Evolutionary conservation across 1,139 yeast species (phyloP), one percentile per base, ranked within the genome.

Genomic region (Candida sanyaensis): DNA sequence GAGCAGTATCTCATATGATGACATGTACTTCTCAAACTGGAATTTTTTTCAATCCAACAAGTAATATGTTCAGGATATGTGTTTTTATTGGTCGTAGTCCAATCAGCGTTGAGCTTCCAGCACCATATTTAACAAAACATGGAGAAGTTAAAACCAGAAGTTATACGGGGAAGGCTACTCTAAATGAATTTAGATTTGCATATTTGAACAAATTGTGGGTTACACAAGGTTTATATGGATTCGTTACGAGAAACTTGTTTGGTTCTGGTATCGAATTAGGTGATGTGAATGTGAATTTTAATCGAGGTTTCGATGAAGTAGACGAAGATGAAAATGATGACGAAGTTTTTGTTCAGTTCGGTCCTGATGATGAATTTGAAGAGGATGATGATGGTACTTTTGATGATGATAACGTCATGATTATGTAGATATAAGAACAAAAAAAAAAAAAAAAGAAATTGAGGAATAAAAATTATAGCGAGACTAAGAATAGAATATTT

Each of bases 111-210:
- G 62, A 65, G 31, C 65, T 80, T 24, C 73, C 78, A 12, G 87
- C 88, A 0, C 93, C 93, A 2, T 87, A 86, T 58, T 67, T 87
- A 59, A 85, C 88, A 43, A 70, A 74, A 5, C 90, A 86, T 61
- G 95, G 95, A 28, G 93, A 87, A 61, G 78, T 84, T 9, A 86
- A 86, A 42, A 69, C 73, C 8, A 77, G 76, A 24, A 71, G 81
- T 6, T 68, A 73, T 52, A 73, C 76, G 11, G 78, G 80, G 9
- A 82, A 77, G 48, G 88, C 89, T 0, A 71, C 71, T 0, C 69
- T 86, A 50, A 78, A 77, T 56, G 53, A 67, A 26, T 70, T 66
- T 34, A 71, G 93, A 46, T 85, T 81, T 60, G 68, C 73, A 37
- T 74, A 80, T 51, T 65, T 86, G 52, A 84, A 79, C 54, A 77